Evolutionary conservation across 495 filamentous ascomycete species (phyloP).

Genomic region (Sphaerosporella brunnea): DNA sequence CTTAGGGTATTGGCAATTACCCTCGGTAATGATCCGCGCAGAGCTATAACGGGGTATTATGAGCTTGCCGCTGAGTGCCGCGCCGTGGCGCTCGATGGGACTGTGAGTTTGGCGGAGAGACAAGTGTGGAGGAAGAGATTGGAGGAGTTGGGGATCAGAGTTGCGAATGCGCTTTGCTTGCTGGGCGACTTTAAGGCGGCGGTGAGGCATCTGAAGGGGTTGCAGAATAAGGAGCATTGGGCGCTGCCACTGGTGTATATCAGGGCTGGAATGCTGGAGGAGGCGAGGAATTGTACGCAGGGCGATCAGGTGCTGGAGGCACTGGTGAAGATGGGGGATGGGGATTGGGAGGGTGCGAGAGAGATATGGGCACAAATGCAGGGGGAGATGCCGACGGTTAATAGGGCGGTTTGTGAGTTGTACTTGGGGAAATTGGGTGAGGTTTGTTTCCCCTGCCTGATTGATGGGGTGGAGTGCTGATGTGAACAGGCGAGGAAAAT

Average conservation of each 20-base stretch:
- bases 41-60: conserved; percentile 74
- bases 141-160: conserved; percentile 55
- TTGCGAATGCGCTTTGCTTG: conserved; percentile 67
- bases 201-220: conserved; percentile 39
- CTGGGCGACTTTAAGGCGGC: conserved; percentile 78
- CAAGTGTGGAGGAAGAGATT: conserved; percentile 52
- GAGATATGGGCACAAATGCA: conserved; percentile 38
- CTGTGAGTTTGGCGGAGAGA: conserved; percentile 25
- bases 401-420: conserved; percentile 63
- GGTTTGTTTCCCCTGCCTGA: conserved; percentile 30
- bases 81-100: conserved; percentile 27
- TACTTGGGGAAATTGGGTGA: conserved; percentile 62
- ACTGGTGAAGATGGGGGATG: conserved; percentile 62
- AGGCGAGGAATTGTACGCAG: conserved; percentile 15
- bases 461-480: background rate
- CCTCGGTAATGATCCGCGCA: conserved; percentile 61
- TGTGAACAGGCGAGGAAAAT: conserved; percentile 36
- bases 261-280: conserved; percentile 38
- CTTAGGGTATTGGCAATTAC: conserved; percentile 65
- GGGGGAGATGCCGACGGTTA: conserved; percentile 51
- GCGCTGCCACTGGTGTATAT: conserved; percentile 47
- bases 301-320: conserved; percentile 36
- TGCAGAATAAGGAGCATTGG: conserved; percentile 16
- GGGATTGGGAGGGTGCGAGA: conserved; percentile 46
- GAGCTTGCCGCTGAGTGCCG: conserved; percentile 67